Percentiles rank a stretch among this genome's conserved stretches.
phyloP scores from a whole-genome alignment of 805 yeast genomes.

The Saturnispora ahearnii region DNA sequence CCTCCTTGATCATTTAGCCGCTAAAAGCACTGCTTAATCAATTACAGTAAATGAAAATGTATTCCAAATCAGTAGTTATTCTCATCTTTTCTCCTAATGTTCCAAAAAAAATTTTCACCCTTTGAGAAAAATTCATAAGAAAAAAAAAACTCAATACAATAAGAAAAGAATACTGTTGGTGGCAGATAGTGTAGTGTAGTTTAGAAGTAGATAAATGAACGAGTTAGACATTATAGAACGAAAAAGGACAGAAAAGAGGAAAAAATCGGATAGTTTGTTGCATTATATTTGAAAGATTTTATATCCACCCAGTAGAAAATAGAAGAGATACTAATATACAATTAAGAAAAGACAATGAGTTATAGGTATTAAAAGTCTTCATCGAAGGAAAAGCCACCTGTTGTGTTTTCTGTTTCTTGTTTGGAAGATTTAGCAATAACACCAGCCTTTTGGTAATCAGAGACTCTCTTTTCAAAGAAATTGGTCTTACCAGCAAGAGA shows the following conservation, averaged over 20 bases:
- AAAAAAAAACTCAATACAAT: not conserved
- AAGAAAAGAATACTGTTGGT: not conserved
- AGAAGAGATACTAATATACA: constrained; percentile 4
- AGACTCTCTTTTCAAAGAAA: constrained; percentile 97
- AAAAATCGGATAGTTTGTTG: not conserved
- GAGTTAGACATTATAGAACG: not conserved
- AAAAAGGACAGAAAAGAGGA: not conserved
- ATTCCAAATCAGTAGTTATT: not conserved
- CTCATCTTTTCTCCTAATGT: too few relatives aligned
- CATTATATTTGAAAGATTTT: not conserved
- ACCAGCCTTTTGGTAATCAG: constrained; percentile 99
- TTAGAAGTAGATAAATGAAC: not conserved
- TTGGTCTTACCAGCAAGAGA: constrained; percentile 98
- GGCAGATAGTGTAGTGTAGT: not conserved
- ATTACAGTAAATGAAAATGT: not conserved
- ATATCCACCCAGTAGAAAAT: not conserved
- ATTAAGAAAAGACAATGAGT: not conserved
- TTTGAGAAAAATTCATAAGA: not conserved
- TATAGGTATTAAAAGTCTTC: constrained; percentile 70
- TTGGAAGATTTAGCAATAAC: constrained; percentile 72
- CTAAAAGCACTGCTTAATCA: not conserved
- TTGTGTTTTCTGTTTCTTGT: constrained; percentile 19
- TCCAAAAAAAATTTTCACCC: not conserved
- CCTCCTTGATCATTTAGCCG: not conserved
- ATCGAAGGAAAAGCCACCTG: constrained; percentile 68